phyloP scores from a whole-genome alignment of 2,329 filamentous ascomycete genomes.

The Apiospora hydei region DNA sequence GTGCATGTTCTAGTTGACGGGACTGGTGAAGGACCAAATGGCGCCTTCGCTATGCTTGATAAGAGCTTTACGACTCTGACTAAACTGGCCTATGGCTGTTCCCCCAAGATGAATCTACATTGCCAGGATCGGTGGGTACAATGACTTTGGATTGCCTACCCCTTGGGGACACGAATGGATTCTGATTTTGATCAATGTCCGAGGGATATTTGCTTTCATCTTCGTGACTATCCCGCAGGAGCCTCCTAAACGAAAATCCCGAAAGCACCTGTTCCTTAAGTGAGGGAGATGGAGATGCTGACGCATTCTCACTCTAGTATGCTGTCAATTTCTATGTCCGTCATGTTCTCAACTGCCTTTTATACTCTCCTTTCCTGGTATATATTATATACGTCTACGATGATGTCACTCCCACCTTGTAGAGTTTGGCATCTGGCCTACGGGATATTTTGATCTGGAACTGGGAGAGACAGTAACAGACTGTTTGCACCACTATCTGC shows the following conservation, averaged over 20 bases:
- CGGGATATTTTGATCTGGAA: no score
- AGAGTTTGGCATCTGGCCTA: no score
- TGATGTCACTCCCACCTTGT: no score
- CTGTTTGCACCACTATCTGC: no score
- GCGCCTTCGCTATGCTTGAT: neutral
- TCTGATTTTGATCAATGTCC: neutral
- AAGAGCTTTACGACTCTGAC: neutral
- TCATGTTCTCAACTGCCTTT: no score
- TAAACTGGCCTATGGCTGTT: neutral
- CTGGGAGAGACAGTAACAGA: no score
- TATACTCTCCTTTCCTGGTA: no score
- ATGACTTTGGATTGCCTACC: neutral
- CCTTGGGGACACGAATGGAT: neutral
- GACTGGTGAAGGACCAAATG: neutral
- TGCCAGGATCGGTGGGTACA: neutral
- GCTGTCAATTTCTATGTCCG: neutral
- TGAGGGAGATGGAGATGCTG: neutral
- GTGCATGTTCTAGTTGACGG: constrained; percentile 10
- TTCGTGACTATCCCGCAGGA: neutral
- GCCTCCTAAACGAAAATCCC: neutral
- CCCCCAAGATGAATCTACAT: neutral
- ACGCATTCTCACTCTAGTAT: neutral
- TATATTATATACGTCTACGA: no score
- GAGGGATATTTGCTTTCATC: neutral
- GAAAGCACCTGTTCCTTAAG: neutral